Evolutionary conservation across 345 rosid species (phyloP), one percentile per base, ranked within the genome.

Genomic region (Sisymbrium irio): DNA sequence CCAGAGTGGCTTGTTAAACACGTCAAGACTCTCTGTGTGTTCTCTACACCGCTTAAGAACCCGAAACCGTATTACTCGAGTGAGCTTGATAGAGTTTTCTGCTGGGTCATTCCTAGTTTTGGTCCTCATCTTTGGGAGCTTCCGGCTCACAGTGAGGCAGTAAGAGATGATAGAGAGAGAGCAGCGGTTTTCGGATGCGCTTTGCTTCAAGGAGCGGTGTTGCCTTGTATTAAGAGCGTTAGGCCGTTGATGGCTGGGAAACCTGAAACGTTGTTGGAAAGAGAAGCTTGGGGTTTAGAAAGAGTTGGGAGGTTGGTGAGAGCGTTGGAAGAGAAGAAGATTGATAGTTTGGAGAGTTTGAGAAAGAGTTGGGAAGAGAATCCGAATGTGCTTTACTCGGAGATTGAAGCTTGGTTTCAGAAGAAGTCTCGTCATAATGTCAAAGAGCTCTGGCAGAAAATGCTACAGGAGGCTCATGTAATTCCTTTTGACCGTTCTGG

Each of bases 1-100:
- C 53, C 94, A 5, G 91, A 89, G 32, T 93, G 98, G 98, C 88
- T 93, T 14, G 84, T 88, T 41, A 80, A 86, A 63, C 83, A 88
- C 53, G 94, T 85, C 3, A 53, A 53, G 57, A 80, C 95, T 58
- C 75, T 85, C 32, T 91, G 96, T 67, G 82, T 72, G 28, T 83
- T 84, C 65, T 85, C 96, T 9, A 39, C 86, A 6, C 85, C 86
- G 4, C 85, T 82, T 10, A 73, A 81, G 25, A 89, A 86, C 61
- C 92, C 87, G 1, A 88, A 79, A 76, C 96, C 89, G 4, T 84
- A 75, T 72, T 94, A 94, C 58, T 84, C 90, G 13, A 79, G 79
- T 41, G 72, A 73, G 42, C 35, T 76, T 4, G 97, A 94, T 46
- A 80, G 74, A 69, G 90, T 91, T 17, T 82, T 78, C 56, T 63